Evolutionary conservation across 768 basidiomycete species (phyloP), one percentile per base, ranked within the genome.

Genomic region (Epithele typhae): DNA sequence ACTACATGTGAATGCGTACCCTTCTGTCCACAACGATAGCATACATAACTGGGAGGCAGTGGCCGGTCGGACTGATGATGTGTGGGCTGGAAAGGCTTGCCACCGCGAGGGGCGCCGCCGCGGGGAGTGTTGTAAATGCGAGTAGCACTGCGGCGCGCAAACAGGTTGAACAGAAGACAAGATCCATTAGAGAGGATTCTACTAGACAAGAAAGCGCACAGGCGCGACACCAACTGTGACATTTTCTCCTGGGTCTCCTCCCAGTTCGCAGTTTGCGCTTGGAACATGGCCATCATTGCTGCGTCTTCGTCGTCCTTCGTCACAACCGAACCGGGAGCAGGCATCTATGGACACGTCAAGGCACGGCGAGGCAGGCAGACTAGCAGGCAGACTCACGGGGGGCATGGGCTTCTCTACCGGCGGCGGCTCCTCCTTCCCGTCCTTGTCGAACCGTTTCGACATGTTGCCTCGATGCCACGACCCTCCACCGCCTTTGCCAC

Each of bases 221-320:
- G 64, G 76, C 75, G 74, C 72, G 70, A 81, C 74, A 93, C 94
- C 75, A 76, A 99, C 96, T 92, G 85, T 64, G 93, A 87, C 94
- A 99, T 97, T 78, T 95, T 92, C 77, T 97, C 93, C 73, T 97
- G 92, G 62, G 93, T 87, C 78, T 94, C 89, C 74, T 96, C 88
- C 96, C 95, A 99, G 68, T 93, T 90, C 54, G 89, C 84, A 33
- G 84, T 83, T 68, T 92, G 89, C 50, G 88, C 88, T 67, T 90
- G 86, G 66, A 98, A 94, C 90, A 99, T 96, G 57, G 94, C 94
- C n/a, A 86, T 87, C 76, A 99, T 89, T 27, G 91, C 87, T n/a
- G 87, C 89, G 24, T 87, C 89, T 64, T 98, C 96, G 53, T 96
- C 95, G 40, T 81, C 76, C 35, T 77, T 72, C 22, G 68, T 72